A percentile compares a stretch with the other conserved stretches of the same genome.
Evolutionary conservation across 1,139 yeast species (phyloP).

Genomic region (Suhomyces coccinellae): DNA sequence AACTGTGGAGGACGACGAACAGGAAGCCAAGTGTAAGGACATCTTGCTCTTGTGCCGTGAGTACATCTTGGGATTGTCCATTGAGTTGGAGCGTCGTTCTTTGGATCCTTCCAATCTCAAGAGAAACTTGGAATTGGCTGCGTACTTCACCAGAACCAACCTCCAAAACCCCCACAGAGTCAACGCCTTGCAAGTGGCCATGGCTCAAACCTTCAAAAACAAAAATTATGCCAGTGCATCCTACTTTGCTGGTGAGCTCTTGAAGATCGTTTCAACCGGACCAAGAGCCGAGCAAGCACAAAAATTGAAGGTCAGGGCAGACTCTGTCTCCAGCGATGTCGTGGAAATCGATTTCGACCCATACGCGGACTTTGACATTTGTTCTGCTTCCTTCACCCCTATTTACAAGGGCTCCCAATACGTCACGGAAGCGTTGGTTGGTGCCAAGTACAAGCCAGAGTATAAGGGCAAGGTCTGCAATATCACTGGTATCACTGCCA

Average conservation of each 20-base stretch:
- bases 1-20: conserved; percentile 71
- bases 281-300: conserved; percentile 87
- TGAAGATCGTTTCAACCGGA: conserved; percentile 67
- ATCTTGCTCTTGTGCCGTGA: conserved; percentile 78
- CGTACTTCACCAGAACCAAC: conserved; percentile 86
- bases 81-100: conserved; percentile 84
- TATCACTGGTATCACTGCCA: conserved; percentile 72
- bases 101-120: conserved; percentile 69
- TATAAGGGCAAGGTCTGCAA: conserved; percentile 78
- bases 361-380: conserved; percentile 84
- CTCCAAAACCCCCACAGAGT: conserved; percentile 81
- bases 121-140: conserved; percentile 91
- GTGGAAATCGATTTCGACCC: conserved; percentile 91
- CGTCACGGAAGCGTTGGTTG: conserved; percentile 83
- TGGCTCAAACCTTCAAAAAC: conserved; percentile 85
- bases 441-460: conserved; percentile 78
- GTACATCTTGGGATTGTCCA: conserved; percentile 86
- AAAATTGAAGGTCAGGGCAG: conserved; percentile 78
- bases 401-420: conserved; percentile 74
- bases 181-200: conserved; percentile 91
- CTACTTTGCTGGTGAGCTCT: conserved; percentile 81
- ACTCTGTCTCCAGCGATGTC: conserved; percentile 78
- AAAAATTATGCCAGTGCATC: conserved; percentile 89
- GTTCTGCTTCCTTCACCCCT: conserved; percentile 86
- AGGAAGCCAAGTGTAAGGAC: conserved; percentile 74